A percentile compares a stretch with the other conserved stretches of the same genome.
phyloP scores from a whole-genome alignment of 2,329 filamentous ascomycete genomes.

The Coniella lustricola region DNA sequence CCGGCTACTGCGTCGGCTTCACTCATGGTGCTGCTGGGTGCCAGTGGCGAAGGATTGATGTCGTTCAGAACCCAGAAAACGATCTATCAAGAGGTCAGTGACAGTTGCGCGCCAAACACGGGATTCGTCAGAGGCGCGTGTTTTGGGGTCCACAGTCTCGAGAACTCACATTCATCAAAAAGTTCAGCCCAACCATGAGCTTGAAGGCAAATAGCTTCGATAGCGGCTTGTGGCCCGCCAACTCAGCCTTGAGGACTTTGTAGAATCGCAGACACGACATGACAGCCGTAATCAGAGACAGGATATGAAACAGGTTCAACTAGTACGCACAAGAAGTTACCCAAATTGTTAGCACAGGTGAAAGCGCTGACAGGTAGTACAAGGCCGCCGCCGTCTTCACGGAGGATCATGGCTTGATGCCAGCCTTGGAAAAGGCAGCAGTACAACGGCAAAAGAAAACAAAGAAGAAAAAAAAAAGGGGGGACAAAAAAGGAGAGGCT shows the following conservation, averaged over 20 bases:
- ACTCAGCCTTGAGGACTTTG: constrained; percentile 20
- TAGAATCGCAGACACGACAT: constrained; percentile 24
- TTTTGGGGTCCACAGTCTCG: not conserved
- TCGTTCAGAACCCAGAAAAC: constrained; percentile 20
- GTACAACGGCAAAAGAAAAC: no score
- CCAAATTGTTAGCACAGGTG: not conserved
- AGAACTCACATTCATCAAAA: constrained; percentile 23
- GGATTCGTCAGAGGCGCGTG: not conserved
- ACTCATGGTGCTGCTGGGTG: constrained; percentile 18
- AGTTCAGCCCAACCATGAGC: constrained; percentile 25
- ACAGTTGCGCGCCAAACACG: no score
- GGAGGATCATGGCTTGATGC: no score
- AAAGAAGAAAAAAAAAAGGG: not conserved
- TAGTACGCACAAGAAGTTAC: not conserved
- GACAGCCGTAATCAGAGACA: constrained; percentile 22
- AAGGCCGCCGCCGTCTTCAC: no score
- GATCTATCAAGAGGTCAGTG: not conserved
- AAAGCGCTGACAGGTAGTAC: no score
- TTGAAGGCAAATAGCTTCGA: constrained; percentile 28
- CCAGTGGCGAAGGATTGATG: constrained; percentile 12
- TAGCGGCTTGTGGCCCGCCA: constrained; percentile 24
- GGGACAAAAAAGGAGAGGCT: not conserved
- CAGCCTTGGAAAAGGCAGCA: no score
- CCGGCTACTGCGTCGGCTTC: constrained; percentile 20
- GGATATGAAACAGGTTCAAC: constrained; percentile 22